These are phyloP conservation scores for Pythium chondricola DNA, from an alignment of 352 stramenopile genomes.

Conservation along the genomic window DNA sequence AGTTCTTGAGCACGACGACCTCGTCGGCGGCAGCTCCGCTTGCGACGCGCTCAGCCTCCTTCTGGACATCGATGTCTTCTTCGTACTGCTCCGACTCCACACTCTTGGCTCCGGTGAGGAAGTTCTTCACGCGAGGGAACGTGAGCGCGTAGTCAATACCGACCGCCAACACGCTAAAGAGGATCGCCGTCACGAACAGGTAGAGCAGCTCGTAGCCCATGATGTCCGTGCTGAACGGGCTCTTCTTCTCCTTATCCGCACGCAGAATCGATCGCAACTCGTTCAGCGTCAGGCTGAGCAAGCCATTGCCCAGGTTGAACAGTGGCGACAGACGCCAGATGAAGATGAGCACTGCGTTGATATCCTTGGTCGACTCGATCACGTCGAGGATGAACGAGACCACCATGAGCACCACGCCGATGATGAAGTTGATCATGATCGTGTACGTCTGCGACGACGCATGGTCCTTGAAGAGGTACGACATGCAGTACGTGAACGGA, in stretches of 20 bases:
- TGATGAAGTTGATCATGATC: conserved; percentile 65
- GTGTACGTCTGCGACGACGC: conserved; percentile 65
- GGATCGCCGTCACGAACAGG: conserved; percentile 29
- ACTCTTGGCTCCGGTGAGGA: conserved; percentile 5
- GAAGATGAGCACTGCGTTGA: conserved; percentile 54
- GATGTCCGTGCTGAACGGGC: conserved; percentile 48
- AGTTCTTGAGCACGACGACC: conserved; percentile 39
- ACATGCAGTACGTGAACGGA: conserved; percentile 64
- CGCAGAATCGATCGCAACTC: conserved; percentile 12
- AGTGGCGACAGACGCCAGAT: conserved; percentile 66
- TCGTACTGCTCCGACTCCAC: conserved; percentile 14
- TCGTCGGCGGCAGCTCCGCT: conserved; percentile 27
- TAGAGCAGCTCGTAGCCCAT: conserved; percentile 62
- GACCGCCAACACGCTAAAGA: conserved; percentile 40
- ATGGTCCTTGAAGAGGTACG: conserved; percentile 59
- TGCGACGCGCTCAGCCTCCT: conserved; percentile 14
- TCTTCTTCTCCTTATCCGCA: conserved; percentile 30
- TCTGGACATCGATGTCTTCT: conserved; percentile 21
- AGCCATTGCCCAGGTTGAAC: conserved; percentile 35
- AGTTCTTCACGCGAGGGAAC: conserved; percentile 37
- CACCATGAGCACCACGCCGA: conserved; percentile 54
- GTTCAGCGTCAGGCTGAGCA: conserved; percentile 22
- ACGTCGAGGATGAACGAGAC: conserved; percentile 48
- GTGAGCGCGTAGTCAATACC: conserved; percentile 49
- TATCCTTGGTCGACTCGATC: conserved; percentile 35